Conservation (phyloP, 2,329 filamentous ascomycete genomes). For the Dissoconium aciculare region DNA sequence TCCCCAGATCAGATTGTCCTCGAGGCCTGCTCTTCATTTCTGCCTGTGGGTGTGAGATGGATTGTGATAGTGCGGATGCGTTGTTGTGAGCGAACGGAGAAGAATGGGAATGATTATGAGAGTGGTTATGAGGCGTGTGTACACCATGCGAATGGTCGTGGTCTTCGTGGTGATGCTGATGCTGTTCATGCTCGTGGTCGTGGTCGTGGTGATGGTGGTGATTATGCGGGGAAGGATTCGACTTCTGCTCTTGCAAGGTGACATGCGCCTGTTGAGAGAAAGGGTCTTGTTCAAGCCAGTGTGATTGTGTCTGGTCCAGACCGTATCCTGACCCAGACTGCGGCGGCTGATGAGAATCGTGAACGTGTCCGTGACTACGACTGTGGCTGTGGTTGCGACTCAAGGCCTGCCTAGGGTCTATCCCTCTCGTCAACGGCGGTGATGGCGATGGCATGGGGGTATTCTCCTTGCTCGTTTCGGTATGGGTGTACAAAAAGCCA, state of each 20-base stretch:
- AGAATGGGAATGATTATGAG: slow-evolving; percentile 11
- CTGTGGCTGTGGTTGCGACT: too few relatives aligned
- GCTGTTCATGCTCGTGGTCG: too few relatives aligned
- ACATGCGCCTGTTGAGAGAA: too few relatives aligned
- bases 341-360: too few relatives aligned
- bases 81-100: slow-evolving; percentile 20
- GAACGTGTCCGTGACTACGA: too few relatives aligned
- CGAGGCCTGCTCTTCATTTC: slow-evolving; percentile 26
- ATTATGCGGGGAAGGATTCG: too few relatives aligned
- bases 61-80: slow-evolving; percentile 11
- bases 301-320: too few relatives aligned
- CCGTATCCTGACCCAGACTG: too few relatives aligned
- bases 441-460: slow-evolving; percentile 16
- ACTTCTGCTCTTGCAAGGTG: too few relatives aligned
- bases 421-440: too few relatives aligned
- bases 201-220: slow-evolving; percentile 8
- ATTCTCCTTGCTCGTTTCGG: slow-evolving; percentile 19
- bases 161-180: slow-evolving; percentile 19
- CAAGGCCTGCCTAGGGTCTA: too few relatives aligned
- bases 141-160: slow-evolving; percentile 6
- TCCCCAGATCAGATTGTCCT: slow-evolving; percentile 34
- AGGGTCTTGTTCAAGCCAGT: too few relatives aligned
- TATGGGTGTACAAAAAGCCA: slow-evolving; percentile 16
- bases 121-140: slow-evolving; percentile 3
- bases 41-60: slow-evolving; percentile 3